Evolutionary conservation across 345 rosid species (phyloP), one percentile per base, ranked within the genome.

Genomic region (Aurinia saxatilis): DNA sequence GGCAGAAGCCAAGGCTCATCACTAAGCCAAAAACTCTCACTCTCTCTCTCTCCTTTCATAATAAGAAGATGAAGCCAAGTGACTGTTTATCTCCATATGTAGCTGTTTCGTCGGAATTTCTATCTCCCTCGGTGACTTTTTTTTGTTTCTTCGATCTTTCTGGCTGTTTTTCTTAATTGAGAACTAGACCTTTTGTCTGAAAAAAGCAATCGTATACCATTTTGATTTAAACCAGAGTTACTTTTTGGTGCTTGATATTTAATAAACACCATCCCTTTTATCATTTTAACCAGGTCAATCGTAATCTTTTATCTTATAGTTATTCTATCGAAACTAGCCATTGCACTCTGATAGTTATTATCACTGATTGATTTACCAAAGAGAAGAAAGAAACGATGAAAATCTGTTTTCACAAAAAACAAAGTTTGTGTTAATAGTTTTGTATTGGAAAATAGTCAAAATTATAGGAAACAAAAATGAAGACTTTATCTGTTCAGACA

Each of bases 1-100:
- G 42, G 75, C 75, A 0, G 66, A 71, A 50, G 75, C 75, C 29
- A 64, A 64, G 52, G 75, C 75, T 71, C 75, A 71, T 64, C 70
- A 71, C 29, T 71, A 57, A 50, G 57, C 41, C 36, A 50, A 34
- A 17, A 17, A 50, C 64, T n/a, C n/a, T n/a, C n/a, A n/a, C n/a
- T n/a, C n/a, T n/a, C n/a, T n/a, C 46, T 55, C 30, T 31, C 33
- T 9, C 10, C 27, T n/a, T 69, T 46, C 36, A 3, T 2, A 69
- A 53, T 69, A 69, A 68, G 73, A 68, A 27, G 39, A 44, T 60
- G 67, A 52, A 36, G 60, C 67, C 47, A 35, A 60, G 55, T 60
- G 49, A 68, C 18, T 30, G 40, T 60, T 60, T n/a, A 10, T 51
- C 47, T 33, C 21, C 42, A 61, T 7, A 29, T 60, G 55, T 60